Conservation (phyloP, 331 rosid genomes). For the Acacia pycnantha region DNA sequence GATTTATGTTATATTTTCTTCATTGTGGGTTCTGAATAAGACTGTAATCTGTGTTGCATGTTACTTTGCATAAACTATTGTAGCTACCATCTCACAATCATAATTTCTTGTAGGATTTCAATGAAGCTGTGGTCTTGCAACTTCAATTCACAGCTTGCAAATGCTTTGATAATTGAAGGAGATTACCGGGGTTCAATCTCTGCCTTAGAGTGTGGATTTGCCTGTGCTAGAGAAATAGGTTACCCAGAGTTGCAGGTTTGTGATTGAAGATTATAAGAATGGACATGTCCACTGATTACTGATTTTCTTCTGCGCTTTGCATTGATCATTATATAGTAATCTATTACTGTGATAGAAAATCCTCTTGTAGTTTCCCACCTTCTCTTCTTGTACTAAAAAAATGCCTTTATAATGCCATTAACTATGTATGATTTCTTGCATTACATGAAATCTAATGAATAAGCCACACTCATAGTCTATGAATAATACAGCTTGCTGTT, state of each 20-base stretch:
- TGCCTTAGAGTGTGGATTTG: slow-evolving; percentile 73
- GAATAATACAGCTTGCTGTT: background rate
- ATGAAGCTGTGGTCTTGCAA: slow-evolving; percentile 92
- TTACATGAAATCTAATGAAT: background rate
- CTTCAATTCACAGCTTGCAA: slow-evolving; percentile 96
- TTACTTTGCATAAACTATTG: background rate
- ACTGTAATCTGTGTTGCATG: background rate
- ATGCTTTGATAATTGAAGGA: slow-evolving; percentile 89
- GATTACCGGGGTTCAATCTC: slow-evolving; percentile 75
- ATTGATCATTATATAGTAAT: slow-evolving; percentile 2
- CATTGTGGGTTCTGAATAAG: background rate
- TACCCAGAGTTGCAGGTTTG: slow-evolving; percentile 85
- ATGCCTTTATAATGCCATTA: background rate
- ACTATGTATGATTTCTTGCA: background rate
- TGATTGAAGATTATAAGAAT: slow-evolving; percentile 11
- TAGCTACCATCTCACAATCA: slow-evolving; percentile 6
- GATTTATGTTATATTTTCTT: slow-evolving; percentile 6
- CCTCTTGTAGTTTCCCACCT: slow-evolving; percentile 12
- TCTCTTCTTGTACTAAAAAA: background rate
- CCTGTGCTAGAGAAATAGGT: slow-evolving; percentile 63
- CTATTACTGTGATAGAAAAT: slow-evolving; percentile 8
- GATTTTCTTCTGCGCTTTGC: slow-evolving; percentile 7
- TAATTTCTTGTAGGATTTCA: slow-evolving; percentile 49
- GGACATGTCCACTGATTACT: slow-evolving; percentile 19
- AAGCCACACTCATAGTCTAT: background rate